Conservation (phyloP, 805 yeast species). For the Cyberlindnera misumaiensis region DNA sequence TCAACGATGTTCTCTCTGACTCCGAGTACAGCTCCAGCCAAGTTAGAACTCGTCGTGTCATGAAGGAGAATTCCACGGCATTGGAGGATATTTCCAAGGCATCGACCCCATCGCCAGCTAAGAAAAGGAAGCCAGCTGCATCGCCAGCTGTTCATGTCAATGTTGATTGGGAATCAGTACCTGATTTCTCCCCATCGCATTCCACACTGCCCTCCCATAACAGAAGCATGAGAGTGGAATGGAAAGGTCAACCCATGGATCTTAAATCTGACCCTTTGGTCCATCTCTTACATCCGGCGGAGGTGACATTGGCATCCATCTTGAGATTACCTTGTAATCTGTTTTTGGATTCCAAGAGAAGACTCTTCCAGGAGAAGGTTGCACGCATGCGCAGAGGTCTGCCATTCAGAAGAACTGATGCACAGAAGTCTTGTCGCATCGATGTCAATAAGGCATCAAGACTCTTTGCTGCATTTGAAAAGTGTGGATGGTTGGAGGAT, state of each 20-base stretch:
- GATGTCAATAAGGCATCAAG: slow-evolving; percentile 96
- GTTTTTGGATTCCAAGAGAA: slow-evolving; percentile 74
- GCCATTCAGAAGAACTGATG: slow-evolving; percentile 95
- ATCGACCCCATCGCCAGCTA: slow-evolving; percentile 24
- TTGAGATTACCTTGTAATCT: slow-evolving; percentile 82
- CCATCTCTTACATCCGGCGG: slow-evolving; percentile 83
- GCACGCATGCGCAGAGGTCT: slow-evolving; percentile 63
- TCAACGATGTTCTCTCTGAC: slow-evolving; percentile 26
- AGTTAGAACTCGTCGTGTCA: slow-evolving; percentile 55
- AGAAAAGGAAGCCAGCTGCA: slow-evolving; percentile 33
- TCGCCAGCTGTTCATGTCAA: slow-evolving; percentile 40
- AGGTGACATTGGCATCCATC: slow-evolving; percentile 77
- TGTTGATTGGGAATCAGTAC: slow-evolving; percentile 60
- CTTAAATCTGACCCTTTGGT: slow-evolving; percentile 69
- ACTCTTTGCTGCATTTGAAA: slow-evolving; percentile 86
- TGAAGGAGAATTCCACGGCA: slow-evolving; percentile 28
- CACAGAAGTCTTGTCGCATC: slow-evolving; percentile 95
- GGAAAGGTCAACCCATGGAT: slow-evolving; percentile 99
- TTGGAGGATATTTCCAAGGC: slow-evolving; percentile 23
- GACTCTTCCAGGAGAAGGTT: slow-evolving; percentile 86
- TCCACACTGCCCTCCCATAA: slow-evolving; percentile 59
- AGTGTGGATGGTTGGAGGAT: slow-evolving; percentile 93
- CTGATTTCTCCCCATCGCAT: slow-evolving; percentile 76
- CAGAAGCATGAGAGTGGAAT: slow-evolving; percentile 79
- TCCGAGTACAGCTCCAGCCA: slow-evolving; percentile 28